Conservation (phyloP, 176 grass and related monocot genomes). For the Puccinellia tenuiflora region DNA sequence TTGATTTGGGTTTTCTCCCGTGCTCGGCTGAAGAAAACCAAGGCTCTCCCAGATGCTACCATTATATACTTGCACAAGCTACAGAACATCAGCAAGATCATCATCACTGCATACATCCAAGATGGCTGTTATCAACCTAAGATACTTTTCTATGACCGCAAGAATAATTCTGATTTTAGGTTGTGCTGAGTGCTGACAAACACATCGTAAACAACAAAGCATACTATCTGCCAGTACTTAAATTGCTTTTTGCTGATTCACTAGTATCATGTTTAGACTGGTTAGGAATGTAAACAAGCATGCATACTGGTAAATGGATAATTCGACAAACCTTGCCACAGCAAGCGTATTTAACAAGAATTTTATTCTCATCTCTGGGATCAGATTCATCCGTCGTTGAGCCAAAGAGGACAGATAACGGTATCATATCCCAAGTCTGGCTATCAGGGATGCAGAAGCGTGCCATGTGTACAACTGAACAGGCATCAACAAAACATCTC, state of each 20-base stretch:
- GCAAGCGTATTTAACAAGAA: slow-evolving; percentile 61
- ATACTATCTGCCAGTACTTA: not conserved
- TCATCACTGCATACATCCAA: too few relatives aligned
- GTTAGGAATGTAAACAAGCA: not conserved
- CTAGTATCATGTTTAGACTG: slow-evolving; percentile 13
- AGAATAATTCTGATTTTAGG: not conserved
- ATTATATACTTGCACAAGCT: slow-evolving; percentile 94
- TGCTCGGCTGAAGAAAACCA: slow-evolving; percentile 61
- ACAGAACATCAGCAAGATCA: slow-evolving; percentile 28
- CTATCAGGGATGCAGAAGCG: slow-evolving; percentile 90
- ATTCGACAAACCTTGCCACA: slow-evolving; percentile 75
- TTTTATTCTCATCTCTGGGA: slow-evolving; percentile 41
- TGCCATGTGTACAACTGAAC: slow-evolving; percentile 49
- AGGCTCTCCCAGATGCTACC: slow-evolving; percentile 81
- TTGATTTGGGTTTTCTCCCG: slow-evolving; percentile 72
- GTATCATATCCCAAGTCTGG: slow-evolving; percentile 88
- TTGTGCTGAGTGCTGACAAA: slow-evolving; percentile 2
- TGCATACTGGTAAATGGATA: not conserved
- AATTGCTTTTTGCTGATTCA: not conserved
- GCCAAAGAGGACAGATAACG: slow-evolving; percentile 57
- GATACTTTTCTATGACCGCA: not conserved
- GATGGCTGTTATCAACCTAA: slow-evolving; percentile 5
- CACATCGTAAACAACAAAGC: not conserved
- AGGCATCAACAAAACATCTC: slow-evolving; percentile 76
- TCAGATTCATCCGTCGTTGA: slow-evolving; percentile 38